phyloP scores from a whole-genome alignment of 2,329 filamentous ascomycete genomes.

The Gremmenia infestans region DNA sequence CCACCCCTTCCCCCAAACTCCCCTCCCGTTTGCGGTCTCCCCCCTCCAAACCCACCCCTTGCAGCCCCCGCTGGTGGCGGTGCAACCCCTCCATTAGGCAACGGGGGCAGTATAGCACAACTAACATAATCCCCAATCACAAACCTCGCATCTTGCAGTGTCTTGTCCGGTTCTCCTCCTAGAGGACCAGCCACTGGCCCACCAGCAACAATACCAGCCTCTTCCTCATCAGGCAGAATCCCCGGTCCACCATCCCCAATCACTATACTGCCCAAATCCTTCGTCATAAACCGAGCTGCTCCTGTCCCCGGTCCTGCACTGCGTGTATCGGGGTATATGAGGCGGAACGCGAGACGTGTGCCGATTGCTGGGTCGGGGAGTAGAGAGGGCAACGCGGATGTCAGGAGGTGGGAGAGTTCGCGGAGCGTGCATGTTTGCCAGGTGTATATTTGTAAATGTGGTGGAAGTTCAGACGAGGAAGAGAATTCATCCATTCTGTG shows the following conservation, averaged over 20 bases:
- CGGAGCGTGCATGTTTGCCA: conserved; percentile 76
- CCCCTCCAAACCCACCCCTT: too few relatives aligned
- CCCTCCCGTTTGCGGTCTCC: too few relatives aligned
- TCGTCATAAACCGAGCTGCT: conserved; percentile 63
- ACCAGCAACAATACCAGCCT: conserved; percentile 30
- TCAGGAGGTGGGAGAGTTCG: conserved; percentile 75
- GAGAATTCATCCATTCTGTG: conserved; percentile 66
- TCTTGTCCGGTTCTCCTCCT: conserved; percentile 63
- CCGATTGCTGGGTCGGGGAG: conserved; percentile 72
- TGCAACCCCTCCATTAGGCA: conserved; percentile 68
- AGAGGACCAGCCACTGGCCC: conserved; percentile 34
- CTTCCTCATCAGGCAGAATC: conserved; percentile 34
- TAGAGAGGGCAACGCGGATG: conserved; percentile 59
- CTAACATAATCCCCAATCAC: conserved; percentile 86
- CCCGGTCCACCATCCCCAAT: conserved; percentile 56
- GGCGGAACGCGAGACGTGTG: conserved; percentile 79
- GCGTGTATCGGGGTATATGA: conserved; percentile 69
- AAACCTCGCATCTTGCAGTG: conserved; percentile 71
- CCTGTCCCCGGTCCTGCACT: conserved; percentile 28
- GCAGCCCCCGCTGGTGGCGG: conserved; percentile 49
- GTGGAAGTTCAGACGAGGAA: conserved; percentile 49
- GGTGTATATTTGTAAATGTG: conserved; percentile 76
- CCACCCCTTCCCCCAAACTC: too few relatives aligned
- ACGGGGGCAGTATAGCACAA: conserved; percentile 73
- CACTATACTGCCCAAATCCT: conserved; percentile 79